These are phyloP conservation scores for Chrysanthemum seticuspe DNA, from an alignment of 129 eudicot genomes.

Conservation along the genomic window DNA sequence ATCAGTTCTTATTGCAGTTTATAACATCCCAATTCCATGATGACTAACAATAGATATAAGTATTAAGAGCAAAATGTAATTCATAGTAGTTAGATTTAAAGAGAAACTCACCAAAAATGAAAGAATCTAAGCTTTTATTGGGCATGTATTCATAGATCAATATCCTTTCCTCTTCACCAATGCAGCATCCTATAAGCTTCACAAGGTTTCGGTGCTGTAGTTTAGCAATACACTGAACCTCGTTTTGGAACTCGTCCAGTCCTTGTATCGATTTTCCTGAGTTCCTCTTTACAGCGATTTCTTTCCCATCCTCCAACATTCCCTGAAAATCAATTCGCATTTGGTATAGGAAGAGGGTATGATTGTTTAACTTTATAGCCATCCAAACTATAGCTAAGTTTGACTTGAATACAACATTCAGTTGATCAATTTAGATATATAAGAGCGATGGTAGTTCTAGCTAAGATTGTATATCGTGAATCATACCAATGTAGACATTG, in stretches of 20 bases:
- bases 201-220: slow-evolving; percentile 50
- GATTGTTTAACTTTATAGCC: too few species aligned
- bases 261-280: slow-evolving; percentile 41
- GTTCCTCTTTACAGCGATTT: slow-evolving; percentile 45
- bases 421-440: neutral
- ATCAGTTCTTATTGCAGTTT: neutral
- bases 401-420: neutral
- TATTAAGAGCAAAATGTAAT: neutral
- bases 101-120: slow-evolving; percentile 31
- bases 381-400: neutral
- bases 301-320: slow-evolving; percentile 20
- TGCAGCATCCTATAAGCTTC: slow-evolving; percentile 37
- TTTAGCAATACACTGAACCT: slow-evolving; percentile 32
- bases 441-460: neutral
- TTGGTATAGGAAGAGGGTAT: neutral
- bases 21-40: neutral
- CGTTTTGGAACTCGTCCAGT: slow-evolving; percentile 42
- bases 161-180: slow-evolving; percentile 31
- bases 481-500: neutral
- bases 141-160: slow-evolving; percentile 48
- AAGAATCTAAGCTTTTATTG: slow-evolving; percentile 39
- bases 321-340: slow-evolving; percentile 15
- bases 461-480: neutral
- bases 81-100: neutral
- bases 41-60: neutral